A percentile compares a stretch with the other conserved stretches of the same genome.
Evolutionary conservation across 345 rosid species (phyloP).

Genomic region (Sonneratia alba): DNA sequence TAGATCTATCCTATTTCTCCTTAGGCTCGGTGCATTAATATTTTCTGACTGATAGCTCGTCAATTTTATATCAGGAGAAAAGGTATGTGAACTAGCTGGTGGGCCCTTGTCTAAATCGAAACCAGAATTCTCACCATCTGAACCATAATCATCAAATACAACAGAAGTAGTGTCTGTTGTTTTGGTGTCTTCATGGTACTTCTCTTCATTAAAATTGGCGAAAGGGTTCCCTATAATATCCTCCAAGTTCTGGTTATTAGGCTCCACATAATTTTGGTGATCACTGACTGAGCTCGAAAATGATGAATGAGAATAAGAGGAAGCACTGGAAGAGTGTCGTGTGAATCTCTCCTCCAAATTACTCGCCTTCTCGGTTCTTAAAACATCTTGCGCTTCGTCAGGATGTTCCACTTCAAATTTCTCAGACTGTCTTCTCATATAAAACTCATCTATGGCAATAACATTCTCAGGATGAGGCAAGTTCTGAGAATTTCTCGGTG

Average conservation of each 20-base stretch:
- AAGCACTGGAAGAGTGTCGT: conserved; percentile 7
- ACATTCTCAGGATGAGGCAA: conserved; percentile 25
- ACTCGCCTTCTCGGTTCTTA: neutral
- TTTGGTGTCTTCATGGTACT: conserved; percentile 21
- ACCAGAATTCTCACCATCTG: conserved; percentile 35
- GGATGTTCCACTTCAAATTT: conserved; percentile 22
- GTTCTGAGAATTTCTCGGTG: conserved; percentile 37
- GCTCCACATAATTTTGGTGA: conserved; percentile 25
- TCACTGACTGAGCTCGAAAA: conserved; percentile 25
- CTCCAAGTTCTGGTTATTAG: conserved; percentile 8
- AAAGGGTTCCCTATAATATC: conserved; percentile 33
- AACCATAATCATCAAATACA: conserved; percentile 61
- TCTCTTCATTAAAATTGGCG: conserved; percentile 28
- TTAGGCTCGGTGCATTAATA: conserved; percentile 25
- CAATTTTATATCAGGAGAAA: conserved; percentile 27
- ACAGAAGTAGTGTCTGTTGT: conserved; percentile 29
- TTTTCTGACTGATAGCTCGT: conserved; percentile 21
- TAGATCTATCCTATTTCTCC: conserved; percentile 15
- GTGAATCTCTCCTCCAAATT: conserved; percentile 3
- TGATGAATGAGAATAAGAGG: conserved; percentile 34
- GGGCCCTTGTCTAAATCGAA: conserved; percentile 32
- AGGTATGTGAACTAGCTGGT: conserved; percentile 21
- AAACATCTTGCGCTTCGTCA: conserved; percentile 7
- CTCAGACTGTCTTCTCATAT: conserved; percentile 29
- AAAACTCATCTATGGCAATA: conserved; percentile 20